These are phyloP conservation scores for Edaphochlamys debaryana DNA, from an alignment of 139 green algal species.

Conservation along the genomic window DNA sequence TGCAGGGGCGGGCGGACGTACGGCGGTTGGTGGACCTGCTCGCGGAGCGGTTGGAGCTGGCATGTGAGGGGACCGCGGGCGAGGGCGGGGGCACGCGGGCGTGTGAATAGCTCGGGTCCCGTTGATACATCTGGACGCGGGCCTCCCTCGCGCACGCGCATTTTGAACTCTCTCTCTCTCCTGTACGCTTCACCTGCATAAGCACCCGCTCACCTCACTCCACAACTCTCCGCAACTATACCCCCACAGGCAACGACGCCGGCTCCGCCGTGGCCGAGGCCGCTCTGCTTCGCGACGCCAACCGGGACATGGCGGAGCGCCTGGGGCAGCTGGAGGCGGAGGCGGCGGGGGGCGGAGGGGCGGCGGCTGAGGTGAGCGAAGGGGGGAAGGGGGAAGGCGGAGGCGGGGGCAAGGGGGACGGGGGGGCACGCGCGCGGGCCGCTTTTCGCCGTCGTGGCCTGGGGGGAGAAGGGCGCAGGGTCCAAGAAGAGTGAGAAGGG, in stretches of 20 bases:
- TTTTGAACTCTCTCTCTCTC: too few species aligned
- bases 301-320: slow-evolving; percentile 32
- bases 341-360: neutral
- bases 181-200: too few species aligned
- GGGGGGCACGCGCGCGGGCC: too few species aligned
- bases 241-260: slow-evolving; percentile 44
- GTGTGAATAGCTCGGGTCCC: too few species aligned
- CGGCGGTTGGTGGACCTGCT: slow-evolving; percentile 58
- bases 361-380: neutral
- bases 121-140: too few species aligned
- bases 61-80: slow-evolving; percentile 1
- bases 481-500: too few species aligned
- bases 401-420: neutral
- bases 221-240: too few species aligned
- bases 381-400: neutral
- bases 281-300: slow-evolving; percentile 30
- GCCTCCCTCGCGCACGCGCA: too few species aligned
- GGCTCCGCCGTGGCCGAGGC: slow-evolving; percentile 38
- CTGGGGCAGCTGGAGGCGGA: slow-evolving; percentile 41
- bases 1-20: slow-evolving; percentile 67
- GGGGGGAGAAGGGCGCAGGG: too few species aligned
- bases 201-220: too few species aligned
- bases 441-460: too few species aligned
- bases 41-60: slow-evolving; percentile 27
- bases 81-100: too few species aligned